Evolutionary conservation across 441 rosid genomes (phyloP), one percentile per base, ranked within the genome.

Genomic region (Jatropha podagrica): DNA sequence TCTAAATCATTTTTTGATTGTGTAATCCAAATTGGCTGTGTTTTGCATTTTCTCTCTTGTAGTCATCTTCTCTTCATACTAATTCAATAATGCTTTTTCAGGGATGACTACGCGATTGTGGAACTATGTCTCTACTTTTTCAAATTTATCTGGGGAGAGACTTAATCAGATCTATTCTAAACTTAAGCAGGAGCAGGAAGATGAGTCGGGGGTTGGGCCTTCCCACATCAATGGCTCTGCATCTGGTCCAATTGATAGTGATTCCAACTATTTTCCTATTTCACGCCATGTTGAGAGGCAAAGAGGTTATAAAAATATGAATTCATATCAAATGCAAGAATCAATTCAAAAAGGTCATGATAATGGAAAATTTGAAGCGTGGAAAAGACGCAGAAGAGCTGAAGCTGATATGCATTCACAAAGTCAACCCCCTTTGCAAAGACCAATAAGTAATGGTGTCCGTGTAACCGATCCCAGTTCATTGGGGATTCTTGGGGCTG

Each of bases 91-190:
- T 20, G 46, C 58, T 41, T 44, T 85, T 84, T 76, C 90, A 96
- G 99, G 96, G 86, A 92, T 94, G 97, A 86, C 85, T 0, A 86
- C 79, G 80, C 86, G 98, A 76, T 76, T 96, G 77, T 96, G 99
- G 99, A 94, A 96, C 60, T 94, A 94, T 75, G 99, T 96, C 52
- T 96, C 99, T 26, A 91, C 92, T 5, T 96, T 87, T 83, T 96
- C 99, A 68, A 96, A 96, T 82, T 81, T 92, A 70, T 88, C 98
- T 5, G 99, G 99, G 76, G 98, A 88, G 81, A 86, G 83, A 81
- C 97, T 96, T 70, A 87, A 82, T 63, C 98, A 94, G 86, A 96
- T 94, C 0, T 96, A 94, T 85, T 89, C 97, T 41, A 96, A 96
- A 85, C 85, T 96, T 74, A 92, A 86, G 86, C 85, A 87, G 83